Conservation (phyloP, 306 rosid genomes). For the Quercus rubra region DNA sequence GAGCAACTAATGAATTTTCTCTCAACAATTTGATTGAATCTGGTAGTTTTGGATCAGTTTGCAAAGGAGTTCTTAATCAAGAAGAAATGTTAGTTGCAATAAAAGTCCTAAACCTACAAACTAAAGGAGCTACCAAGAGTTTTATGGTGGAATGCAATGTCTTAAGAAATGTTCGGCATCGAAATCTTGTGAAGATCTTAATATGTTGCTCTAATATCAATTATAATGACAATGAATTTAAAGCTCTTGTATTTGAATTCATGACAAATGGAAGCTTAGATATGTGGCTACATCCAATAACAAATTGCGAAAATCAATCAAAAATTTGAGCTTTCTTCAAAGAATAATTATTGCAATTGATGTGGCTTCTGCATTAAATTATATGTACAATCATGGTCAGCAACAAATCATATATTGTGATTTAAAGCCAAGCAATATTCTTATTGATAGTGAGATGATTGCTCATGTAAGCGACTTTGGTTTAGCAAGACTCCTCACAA, state of each 20-base stretch:
- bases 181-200: conserved; percentile 14
- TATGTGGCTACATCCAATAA: too few relatives aligned
- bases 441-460: too few relatives aligned
- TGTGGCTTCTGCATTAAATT: too few relatives aligned
- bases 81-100: conserved; percentile 8
- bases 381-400: too few relatives aligned
- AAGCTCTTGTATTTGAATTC: background rate
- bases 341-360: background rate
- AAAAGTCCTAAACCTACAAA: conserved; percentile 17
- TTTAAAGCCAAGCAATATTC: too few relatives aligned
- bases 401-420: too few relatives aligned
- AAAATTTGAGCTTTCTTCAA: background rate
- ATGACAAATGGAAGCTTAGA: conserved; percentile 2
- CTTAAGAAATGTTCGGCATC: conserved; percentile 14
- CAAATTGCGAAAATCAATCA: background rate
- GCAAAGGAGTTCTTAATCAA: conserved; percentile 5
- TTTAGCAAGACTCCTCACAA: too few relatives aligned
- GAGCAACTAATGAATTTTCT: background rate
- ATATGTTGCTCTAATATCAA: conserved; percentile 22
- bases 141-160: conserved; percentile 26
- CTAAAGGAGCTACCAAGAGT: conserved; percentile 11
- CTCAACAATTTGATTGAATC: conserved; percentile 19
- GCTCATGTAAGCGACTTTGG: too few relatives aligned
- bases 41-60: conserved; percentile 26
- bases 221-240: background rate